Conservation (phyloP, 495 filamentous ascomycete species). For the Astrothelium subdiscretum region DNA sequence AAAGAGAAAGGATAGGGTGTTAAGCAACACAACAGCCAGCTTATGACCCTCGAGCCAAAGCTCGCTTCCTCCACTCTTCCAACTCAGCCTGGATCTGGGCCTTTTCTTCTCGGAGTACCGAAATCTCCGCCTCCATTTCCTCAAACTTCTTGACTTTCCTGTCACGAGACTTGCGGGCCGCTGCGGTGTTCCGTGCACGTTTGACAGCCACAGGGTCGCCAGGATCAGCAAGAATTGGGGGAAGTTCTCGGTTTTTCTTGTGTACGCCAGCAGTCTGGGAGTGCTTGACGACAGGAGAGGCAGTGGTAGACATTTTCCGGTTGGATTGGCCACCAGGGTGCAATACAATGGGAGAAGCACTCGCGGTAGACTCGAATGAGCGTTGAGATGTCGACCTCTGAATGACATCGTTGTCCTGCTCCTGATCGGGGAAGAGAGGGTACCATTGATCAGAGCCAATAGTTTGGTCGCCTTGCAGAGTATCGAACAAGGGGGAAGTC, state of each 20-base stretch:
- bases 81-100: conserved; percentile 36
- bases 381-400: conserved; percentile 20
- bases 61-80: conserved; percentile 34
- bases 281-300: conserved; percentile 38
- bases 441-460: conserved; percentile 15
- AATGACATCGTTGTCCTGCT: conserved; percentile 29
- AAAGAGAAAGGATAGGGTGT: conserved; percentile 5
- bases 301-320: conserved; percentile 15
- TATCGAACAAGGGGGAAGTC: conserved; percentile 68
- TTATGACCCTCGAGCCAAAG: conserved; percentile 13
- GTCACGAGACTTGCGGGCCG: conserved; percentile 86
- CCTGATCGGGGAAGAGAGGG: conserved; percentile 26
- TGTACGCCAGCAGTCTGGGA: conserved; percentile 61
- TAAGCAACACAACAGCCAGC: background rate
- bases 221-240: conserved; percentile 68
- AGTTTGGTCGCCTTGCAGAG: conserved; percentile 16
- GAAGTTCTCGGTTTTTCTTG: conserved; percentile 55
- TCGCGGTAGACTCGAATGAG: conserved; percentile 6
- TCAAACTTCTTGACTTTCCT: conserved; percentile 63
- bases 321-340: conserved; percentile 16
- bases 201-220: conserved; percentile 65
- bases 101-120: conserved; percentile 13
- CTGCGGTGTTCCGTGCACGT: conserved; percentile 89
- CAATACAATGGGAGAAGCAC: conserved; percentile 13
- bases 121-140: conserved; percentile 45